A percentile compares a stretch with the other conserved stretches of the same genome.
Conservation (phyloP, 2,329 filamentous ascomycete species). For the Aspergillus jensenii region DNA sequence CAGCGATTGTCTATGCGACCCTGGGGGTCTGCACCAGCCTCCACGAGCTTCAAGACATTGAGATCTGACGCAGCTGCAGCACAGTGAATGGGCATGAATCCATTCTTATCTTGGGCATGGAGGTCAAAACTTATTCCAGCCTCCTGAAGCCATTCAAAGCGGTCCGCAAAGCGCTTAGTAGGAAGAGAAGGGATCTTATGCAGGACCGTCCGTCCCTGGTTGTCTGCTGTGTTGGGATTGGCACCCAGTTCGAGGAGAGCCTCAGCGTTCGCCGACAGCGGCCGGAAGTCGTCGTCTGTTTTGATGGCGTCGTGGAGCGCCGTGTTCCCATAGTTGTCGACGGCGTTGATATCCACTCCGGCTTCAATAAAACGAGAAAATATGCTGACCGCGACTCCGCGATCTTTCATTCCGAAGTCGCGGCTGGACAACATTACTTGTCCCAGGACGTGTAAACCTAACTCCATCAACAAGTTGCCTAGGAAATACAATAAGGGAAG, state of each 20-base stretch:
- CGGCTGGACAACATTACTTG: background rate
- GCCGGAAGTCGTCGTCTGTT: background rate
- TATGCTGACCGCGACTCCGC: too few relatives aligned
- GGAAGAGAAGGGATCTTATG: background rate
- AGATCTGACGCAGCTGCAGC: conserved; percentile 1
- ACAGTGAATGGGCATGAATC: conserved; percentile 11
- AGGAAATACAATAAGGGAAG: too few relatives aligned
- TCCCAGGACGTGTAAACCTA: background rate
- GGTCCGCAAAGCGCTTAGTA: background rate
- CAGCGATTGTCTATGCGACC: background rate
- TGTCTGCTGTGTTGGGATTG: background rate
- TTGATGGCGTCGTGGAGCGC: background rate
- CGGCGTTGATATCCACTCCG: background rate
- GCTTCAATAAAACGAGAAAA: background rate
- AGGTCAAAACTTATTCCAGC: background rate
- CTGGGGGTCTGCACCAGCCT: conserved; percentile 8
- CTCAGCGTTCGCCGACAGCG: background rate
- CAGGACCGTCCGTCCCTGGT: conserved; percentile 1
- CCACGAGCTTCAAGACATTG: conserved; percentile 4
- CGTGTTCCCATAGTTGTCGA: background rate
- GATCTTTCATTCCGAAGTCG: background rate
- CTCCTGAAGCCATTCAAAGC: background rate
- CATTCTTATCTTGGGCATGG: conserved; percentile 1
- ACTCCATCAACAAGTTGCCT: background rate
- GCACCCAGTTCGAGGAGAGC: background rate